Base-by-base conservation (phyloP, 768 basidiomycete genomes). In the Suillus fuscotomentosus region DNA sequence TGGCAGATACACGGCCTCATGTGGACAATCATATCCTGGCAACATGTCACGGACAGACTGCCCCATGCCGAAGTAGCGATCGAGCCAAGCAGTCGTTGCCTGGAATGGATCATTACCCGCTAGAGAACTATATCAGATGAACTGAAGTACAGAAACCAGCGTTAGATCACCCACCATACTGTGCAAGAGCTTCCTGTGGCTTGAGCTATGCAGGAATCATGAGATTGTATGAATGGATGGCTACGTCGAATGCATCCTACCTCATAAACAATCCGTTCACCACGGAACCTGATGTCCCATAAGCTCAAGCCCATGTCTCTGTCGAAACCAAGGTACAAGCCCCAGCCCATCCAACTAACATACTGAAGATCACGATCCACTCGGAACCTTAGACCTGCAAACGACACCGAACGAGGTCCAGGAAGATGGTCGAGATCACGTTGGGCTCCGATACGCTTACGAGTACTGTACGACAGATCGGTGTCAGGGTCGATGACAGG, bases 331-430 rank as follows among this genome's bases (percentile, higher is more conserved):
- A 88, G 77, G 66, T 83, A 88, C 72, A 88, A 62, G 0, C 80
- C 78, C 86, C 86, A 88, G 3, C 86, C 86, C 85, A 89, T 85
- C 88, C 88, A 90, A 53, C 80, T 84, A n/a, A 89, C 73, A 66
- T 84, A 88, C 66, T 85, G 80, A 51, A 76, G 74, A 43, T 79
- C 78, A 27, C 69, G 70, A 67, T 89, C 84, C 2, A 89, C 82
- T 47, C 85, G 76, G 70, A 84, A 89, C 4, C 88, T 79, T 65
- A 83, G 70, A 0, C 88, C 88, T 9, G 82, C 82, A 71, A 89
- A 88, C 2, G 82, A 82, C 0, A 90, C 85, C 0, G 81, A 80
- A 47, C 88, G 83, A 36, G 88, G 88, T 5, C 88, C 88, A 3
- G 88, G 84, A 39, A 84, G 82, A 60, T 87, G 75, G 65, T 89